Base-by-base conservation (phyloP, 768 basidiomycete genomes). In the Trametes meyenii region DNA sequence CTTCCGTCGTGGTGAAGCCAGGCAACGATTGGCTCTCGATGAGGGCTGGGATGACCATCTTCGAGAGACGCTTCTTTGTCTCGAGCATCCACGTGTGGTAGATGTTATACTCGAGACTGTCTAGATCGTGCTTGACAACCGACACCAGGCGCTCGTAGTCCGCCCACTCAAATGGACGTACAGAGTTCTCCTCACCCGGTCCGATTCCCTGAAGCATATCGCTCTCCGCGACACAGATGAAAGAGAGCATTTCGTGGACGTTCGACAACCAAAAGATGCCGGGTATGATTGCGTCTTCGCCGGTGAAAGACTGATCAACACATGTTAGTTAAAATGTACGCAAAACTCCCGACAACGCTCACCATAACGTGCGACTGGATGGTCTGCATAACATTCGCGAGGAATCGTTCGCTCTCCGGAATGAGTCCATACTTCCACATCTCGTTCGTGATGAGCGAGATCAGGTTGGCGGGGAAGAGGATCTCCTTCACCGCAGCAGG, bases 341-440 rank as follows among this genome's bases (percentile, higher is more conserved):
- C 21, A 61, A 16, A 57, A 8, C 2, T 21, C 21, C 36, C 63
- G 43, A 64, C 39, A 65, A 19, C 21, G 83, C 90, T 68, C 63
- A 95, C 97, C 95, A 98, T 98, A 66, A 98, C 95, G 76, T 98
- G 94, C 24, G 89, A 83, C 78, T 99, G 97, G 60, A 99, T 90
- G 2, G 89, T 91, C 74, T 98, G 96, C 96, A 98, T 98, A 58
- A 98, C 92, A 72, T 96, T 98, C 38, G 97, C 97, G 60, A 99
- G 79, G 85, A 99, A 98, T 50, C 96, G 83, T 75, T 98, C 97
- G 77, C 94, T 96, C 76, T 99, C 97, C 16, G 87, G 83, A 66
- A 98, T 98, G 66, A 99, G 85, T 50, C 96, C 94, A 70, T 96
- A 95, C 76, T 97, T 98, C 97, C 97, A 98, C 97, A 99, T 99